Evolutionary conservation across 805 yeast species (phyloP).

Genomic region (Zygosaccharomyces bailii): DNA sequence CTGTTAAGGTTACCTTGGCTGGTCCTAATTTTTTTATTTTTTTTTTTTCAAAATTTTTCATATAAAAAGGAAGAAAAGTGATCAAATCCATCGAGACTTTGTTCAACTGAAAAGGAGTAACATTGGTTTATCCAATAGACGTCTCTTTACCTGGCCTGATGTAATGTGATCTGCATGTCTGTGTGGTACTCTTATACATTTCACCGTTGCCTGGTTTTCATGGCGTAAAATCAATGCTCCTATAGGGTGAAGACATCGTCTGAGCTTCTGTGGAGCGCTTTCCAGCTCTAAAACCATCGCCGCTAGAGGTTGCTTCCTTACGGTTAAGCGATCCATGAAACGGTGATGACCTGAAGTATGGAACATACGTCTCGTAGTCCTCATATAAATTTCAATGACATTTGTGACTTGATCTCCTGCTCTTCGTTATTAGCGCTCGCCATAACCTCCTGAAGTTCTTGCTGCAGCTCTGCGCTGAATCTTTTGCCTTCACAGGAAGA

Average conservation of each 20-base stretch:
- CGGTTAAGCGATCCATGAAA: slow-evolving; percentile 82
- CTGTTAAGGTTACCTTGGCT: background rate
- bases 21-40: slow-evolving; percentile 9
- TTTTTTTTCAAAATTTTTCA: slow-evolving; percentile 1
- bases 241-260: slow-evolving; percentile 5
- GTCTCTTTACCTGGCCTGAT: background rate
- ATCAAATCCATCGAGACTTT: background rate
- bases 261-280: slow-evolving; percentile 7
- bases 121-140: background rate
- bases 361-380: slow-evolving; percentile 43
- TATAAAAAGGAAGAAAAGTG: background rate
- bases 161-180: background rate
- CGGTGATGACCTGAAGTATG: slow-evolving; percentile 94
- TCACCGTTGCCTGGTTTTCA: slow-evolving; percentile 1
- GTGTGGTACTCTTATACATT: background rate
- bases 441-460: slow-evolving; percentile 18
- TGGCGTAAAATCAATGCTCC: slow-evolving; percentile 10
- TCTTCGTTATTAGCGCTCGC: slow-evolving; percentile 23
- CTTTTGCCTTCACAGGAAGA: slow-evolving; percentile 14
- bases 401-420: slow-evolving; percentile 27
- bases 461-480: slow-evolving; percentile 7
- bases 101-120: background rate
- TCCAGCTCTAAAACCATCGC: slow-evolving; percentile 97
- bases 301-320: slow-evolving; percentile 80
- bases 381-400: slow-evolving; percentile 28